phyloP scores from a whole-genome alignment of 192 early-diverging fungal species.

The Mortierella antarctica region DNA sequence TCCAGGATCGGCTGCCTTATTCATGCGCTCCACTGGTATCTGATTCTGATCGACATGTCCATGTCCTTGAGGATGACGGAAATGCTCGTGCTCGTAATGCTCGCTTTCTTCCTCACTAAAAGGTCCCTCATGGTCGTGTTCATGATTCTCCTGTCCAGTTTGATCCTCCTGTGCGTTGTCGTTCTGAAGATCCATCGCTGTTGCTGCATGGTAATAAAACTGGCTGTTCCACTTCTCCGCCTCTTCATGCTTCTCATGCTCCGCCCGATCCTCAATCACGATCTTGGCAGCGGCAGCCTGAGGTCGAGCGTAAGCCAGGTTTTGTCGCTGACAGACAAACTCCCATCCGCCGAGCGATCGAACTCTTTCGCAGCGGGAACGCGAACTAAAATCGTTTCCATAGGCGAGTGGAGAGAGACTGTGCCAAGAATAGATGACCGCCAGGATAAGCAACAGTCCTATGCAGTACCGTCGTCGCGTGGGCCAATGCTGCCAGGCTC shows the following conservation, averaged over 20 bases:
- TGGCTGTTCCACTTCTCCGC: constrained; percentile 1
- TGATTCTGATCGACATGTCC: not conserved
- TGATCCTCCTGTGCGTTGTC: not conserved
- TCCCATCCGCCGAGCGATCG: constrained; percentile 26
- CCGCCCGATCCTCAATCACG: constrained; percentile 6
- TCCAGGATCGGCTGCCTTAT: not conserved
- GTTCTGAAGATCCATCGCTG: not conserved
- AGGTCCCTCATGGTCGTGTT: constrained; percentile 17
- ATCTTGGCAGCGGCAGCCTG: constrained; percentile 18
- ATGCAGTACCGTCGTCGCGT: constrained; percentile 36
- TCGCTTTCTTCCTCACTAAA: constrained; percentile 15
- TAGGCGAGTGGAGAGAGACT: constrained; percentile 23
- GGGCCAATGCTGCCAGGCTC: constrained; percentile 48
- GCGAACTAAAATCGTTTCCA: constrained; percentile 18
- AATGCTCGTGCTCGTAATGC: constrained; percentile 35
- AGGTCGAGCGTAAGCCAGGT: constrained; percentile 10
- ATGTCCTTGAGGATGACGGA: constrained; percentile 16
- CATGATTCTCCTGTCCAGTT: not conserved
- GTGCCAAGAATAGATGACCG: constrained; percentile 4
- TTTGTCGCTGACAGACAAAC: constrained; percentile 26
- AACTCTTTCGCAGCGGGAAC: constrained; percentile 9
- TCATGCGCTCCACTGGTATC: not conserved
- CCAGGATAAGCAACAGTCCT: constrained; percentile 4
- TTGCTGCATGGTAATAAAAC: not conserved
- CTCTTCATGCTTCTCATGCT: constrained; percentile 11